Evolutionary conservation across 345 rosid species (phyloP).

Genomic region (Luvunga scandens): DNA sequence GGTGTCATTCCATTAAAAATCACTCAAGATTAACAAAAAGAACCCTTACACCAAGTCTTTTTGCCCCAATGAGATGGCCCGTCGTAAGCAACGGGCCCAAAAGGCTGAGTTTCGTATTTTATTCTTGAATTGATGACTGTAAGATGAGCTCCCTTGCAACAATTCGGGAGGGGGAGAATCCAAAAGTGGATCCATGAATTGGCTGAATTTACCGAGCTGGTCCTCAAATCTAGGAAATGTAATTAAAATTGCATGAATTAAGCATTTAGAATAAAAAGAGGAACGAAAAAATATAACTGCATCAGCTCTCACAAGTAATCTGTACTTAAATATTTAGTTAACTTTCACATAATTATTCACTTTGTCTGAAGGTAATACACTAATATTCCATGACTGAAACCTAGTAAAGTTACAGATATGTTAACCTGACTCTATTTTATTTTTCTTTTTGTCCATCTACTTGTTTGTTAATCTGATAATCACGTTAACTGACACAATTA

Average conservation of each 20-base stretch:
- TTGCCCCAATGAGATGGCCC: constrained; percentile 61
- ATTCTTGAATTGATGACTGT: constrained; percentile 46
- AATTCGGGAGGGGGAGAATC: constrained; percentile 81
- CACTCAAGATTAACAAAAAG: background rate
- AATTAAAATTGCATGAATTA: background rate
- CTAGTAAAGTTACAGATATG: too few species aligned
- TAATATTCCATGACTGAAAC: background rate
- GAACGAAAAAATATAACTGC: too few species aligned
- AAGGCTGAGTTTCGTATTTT: constrained; percentile 55
- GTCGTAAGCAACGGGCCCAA: constrained; percentile 64
- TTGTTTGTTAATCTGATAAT: too few species aligned
- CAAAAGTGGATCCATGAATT: constrained; percentile 77
- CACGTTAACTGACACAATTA: too few species aligned
- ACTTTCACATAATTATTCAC: background rate
- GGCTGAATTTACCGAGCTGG: constrained; percentile 72
- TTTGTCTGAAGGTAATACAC: background rate
- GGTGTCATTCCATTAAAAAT: background rate
- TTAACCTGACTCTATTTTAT: too few species aligned
- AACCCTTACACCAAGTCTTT: constrained; percentile 76
- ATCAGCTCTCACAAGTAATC: background rate
- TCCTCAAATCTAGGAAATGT: constrained; percentile 60
- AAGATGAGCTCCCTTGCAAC: constrained; percentile 39
- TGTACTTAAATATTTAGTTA: background rate
- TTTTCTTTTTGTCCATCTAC: too few species aligned
- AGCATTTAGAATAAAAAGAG: background rate